Conservation (phyloP, 768 basidiomycete species). For the Clitopilus passeckerianus region DNA sequence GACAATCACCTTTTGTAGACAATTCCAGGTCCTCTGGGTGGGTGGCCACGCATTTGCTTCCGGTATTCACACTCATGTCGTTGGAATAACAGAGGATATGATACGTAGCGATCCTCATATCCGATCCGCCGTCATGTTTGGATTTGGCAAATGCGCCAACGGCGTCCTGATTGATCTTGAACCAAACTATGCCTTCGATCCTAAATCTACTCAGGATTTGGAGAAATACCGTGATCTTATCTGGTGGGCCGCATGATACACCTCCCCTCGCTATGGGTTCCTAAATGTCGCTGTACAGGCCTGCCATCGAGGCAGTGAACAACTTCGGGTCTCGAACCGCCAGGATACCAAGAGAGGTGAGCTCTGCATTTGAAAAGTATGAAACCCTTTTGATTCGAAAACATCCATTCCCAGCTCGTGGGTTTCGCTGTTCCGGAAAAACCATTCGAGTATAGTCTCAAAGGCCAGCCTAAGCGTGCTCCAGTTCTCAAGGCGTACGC, state of each 20-base stretch:
- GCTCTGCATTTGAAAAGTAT: conserved; percentile 17
- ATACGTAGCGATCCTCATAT: conserved; percentile 23
- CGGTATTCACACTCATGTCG: conserved; percentile 15
- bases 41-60: background rate
- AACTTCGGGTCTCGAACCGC: conserved; percentile 36
- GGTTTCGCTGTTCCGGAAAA: conserved; percentile 23
- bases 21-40: conserved; percentile 7
- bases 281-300: conserved; percentile 18
- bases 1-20: conserved; percentile 1
- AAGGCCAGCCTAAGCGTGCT: conserved; percentile 31
- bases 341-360: conserved; percentile 45
- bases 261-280: background rate
- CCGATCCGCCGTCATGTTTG: conserved; percentile 29
- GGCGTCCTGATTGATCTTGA: conserved; percentile 28
- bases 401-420: background rate
- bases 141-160: conserved; percentile 26
- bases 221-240: conserved; percentile 16
- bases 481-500: conserved; percentile 32
- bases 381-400: background rate
- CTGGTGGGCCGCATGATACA: conserved; percentile 11
- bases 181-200: conserved; percentile 16
- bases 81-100: conserved; percentile 30
- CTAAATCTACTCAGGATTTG: conserved; percentile 12
- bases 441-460: conserved; percentile 38
- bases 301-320: conserved; percentile 34